Conservation (phyloP, 2,329 filamentous ascomycete genomes). For the Stylonectria norvegica region DNA sequence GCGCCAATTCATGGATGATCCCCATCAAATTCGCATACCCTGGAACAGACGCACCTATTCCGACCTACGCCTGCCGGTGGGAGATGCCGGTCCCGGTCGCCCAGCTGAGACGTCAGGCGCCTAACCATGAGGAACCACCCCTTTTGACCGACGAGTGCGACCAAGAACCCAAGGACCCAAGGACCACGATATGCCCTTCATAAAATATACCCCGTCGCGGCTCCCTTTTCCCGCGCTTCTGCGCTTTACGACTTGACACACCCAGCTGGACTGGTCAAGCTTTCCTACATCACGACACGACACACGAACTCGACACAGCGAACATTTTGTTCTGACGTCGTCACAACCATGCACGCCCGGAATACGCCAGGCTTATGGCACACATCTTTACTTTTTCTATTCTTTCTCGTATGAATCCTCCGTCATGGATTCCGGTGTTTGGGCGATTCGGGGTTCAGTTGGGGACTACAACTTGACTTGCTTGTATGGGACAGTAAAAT, state of each 20-base stretch:
- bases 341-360: too few species aligned
- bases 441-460: constrained; percentile 18
- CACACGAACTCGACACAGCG: too few species aligned
- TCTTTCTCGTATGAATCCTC: too few species aligned
- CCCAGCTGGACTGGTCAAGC: constrained; percentile 6
- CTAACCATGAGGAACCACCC: too few species aligned
- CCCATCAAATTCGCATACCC: constrained; percentile 10
- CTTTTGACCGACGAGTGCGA: too few species aligned
- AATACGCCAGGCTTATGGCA: too few species aligned
- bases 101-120: constrained; percentile 19
- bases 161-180: neutral
- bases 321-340: too few species aligned
- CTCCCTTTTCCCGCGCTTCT: constrained; percentile 2
- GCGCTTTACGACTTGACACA: constrained; percentile 6
- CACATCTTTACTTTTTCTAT: too few species aligned
- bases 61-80: constrained; percentile 40
- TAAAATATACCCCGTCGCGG: constrained; percentile 21
- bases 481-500: too few species aligned
- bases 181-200: neutral
- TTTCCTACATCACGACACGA: constrained; percentile 10
- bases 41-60: constrained; percentile 28
- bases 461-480: constrained; percentile 12
- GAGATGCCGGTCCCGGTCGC: constrained; percentile 26
- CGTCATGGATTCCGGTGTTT: constrained; percentile 22
- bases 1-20: constrained; percentile 16